Percentiles rank a stretch among this genome's conserved stretches.
phyloP scores from a whole-genome alignment of 2,329 filamentous ascomycete genomes.

The Talaromyces sp. region DNA sequence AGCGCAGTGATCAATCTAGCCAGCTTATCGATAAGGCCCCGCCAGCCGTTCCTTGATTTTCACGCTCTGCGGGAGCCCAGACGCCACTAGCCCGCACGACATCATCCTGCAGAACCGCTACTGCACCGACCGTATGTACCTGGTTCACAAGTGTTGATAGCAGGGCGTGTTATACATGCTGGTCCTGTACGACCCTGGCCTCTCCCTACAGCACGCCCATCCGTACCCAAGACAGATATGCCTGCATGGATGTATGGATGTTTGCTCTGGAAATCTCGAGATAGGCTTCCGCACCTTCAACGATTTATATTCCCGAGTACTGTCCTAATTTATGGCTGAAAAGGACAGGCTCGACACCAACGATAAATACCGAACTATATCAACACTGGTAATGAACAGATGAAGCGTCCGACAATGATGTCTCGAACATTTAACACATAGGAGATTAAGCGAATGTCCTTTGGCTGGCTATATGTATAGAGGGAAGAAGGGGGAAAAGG shows the following conservation, averaged over 20 bases:
- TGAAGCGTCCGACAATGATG: neutral
- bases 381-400: neutral
- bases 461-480: constrained; percentile 7
- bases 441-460: constrained; percentile 14
- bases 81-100: neutral
- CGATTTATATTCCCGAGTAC: neutral
- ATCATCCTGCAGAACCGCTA: neutral
- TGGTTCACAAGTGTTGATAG: neutral
- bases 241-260: no score
- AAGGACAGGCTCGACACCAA: neutral
- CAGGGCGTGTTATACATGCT: neutral
- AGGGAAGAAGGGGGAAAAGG: neutral
- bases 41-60: neutral
- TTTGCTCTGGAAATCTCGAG: no score
- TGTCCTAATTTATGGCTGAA: neutral
- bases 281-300: neutral
- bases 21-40: constrained; percentile 1
- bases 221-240: neutral
- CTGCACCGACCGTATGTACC: neutral
- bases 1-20: neutral
- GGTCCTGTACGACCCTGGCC: neutral
- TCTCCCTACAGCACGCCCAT: neutral
- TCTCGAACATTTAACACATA: constrained; percentile 2
- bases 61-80: neutral
- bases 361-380: neutral